Evolutionary conservation across 2,329 filamentous ascomycete genomes (phyloP), one percentile per base, ranked within the genome.

Genomic region (Graphiopsis chlorocephala): DNA sequence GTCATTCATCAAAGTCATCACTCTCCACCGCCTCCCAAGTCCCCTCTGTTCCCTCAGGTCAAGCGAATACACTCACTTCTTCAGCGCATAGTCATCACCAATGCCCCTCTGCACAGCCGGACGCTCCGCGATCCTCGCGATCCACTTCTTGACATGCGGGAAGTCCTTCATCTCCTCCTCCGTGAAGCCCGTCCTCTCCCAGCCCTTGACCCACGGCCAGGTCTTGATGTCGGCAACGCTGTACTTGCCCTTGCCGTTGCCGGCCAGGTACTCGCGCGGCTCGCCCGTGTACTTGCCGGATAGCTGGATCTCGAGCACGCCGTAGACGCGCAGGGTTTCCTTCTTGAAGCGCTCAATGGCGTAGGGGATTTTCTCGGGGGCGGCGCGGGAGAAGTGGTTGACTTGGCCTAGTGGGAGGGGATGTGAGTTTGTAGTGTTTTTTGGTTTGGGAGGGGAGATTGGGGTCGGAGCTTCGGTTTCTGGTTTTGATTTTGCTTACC

Each of bases 251-350:
- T 81, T 81, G 1, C 82, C 82, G 11, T 80, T 79, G 0, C 83
- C 84, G 23, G 82, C 83, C 2, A 85, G 75, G 66, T 84, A 86
- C 8, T 86, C 82, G 14, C 80, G 74, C 14, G 79, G 77, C 65
- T 80, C 73, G 15, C 79, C 81, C 1, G 78, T 80, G 70, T 82
- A 84, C 68, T 83, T 84, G 15, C 84, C 84, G 0, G 77, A 80
- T 1, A 85, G 75, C 11, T 79, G 82, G 64, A 85, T 82, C 65
- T 85, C 83, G n/a, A 85, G 77, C n/a, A 86, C 84, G 59, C 81
- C 82, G 68, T 78, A 85, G 12, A 85, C 80, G 5, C 83, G 79
- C 2, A 83, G 74, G 1, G 79, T 82, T 70, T 85, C 83, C 60
- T 84, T 85, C 57, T 73, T 76, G 78, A 82, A 85, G 38, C 82